These are phyloP conservation scores for Ustilago esculenta DNA, from an alignment of 1,284 basidiomycete species.

Conservation along the genomic window DNA sequence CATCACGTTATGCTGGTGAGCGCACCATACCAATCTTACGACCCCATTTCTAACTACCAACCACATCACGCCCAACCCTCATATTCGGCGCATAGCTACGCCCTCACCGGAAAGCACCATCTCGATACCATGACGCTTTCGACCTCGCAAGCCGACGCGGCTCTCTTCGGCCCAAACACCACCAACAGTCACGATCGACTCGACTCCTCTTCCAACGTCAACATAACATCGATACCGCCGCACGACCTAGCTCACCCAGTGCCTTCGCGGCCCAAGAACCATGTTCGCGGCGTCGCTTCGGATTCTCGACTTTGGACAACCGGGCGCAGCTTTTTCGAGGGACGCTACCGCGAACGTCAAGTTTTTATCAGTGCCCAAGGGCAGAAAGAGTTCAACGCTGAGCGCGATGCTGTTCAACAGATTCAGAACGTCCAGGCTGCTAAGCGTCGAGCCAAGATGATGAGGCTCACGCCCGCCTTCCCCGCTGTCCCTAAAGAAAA, in stretches of 20 bases:
- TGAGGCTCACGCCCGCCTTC: constrained; percentile 57
- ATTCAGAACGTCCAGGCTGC: constrained; percentile 48
- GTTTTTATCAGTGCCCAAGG: constrained; percentile 23
- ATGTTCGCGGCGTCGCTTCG: constrained; percentile 40
- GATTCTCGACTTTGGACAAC: constrained; percentile 44
- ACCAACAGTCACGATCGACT: constrained; percentile 1
- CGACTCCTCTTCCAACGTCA: constrained; percentile 6
- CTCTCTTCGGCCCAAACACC: constrained; percentile 8
- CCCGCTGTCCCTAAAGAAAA: constrained; percentile 7
- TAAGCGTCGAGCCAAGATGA: constrained; percentile 51
- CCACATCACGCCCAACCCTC: constrained; percentile 9
- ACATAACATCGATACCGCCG: constrained; percentile 9
- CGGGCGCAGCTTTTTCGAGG: constrained; percentile 29
- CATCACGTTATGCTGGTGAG: constrained; percentile 39
- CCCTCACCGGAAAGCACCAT: constrained; percentile 1
- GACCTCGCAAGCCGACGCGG: constrained; percentile 22
- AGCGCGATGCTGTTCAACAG: constrained; percentile 38
- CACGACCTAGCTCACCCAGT: constrained; percentile 18
- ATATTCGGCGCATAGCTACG: constrained; percentile 2
- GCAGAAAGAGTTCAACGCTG: constrained; percentile 32
- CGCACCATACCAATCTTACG: constrained; percentile 20
- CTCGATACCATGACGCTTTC: constrained; percentile 33
- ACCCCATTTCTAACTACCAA: constrained; percentile 22
- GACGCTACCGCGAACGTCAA: constrained; percentile 36
- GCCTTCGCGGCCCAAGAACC: constrained; percentile 43